These are phyloP conservation scores for Exophiala sp. DNA, from an alignment of 2,329 filamentous ascomycete species.

Conservation along the genomic window DNA sequence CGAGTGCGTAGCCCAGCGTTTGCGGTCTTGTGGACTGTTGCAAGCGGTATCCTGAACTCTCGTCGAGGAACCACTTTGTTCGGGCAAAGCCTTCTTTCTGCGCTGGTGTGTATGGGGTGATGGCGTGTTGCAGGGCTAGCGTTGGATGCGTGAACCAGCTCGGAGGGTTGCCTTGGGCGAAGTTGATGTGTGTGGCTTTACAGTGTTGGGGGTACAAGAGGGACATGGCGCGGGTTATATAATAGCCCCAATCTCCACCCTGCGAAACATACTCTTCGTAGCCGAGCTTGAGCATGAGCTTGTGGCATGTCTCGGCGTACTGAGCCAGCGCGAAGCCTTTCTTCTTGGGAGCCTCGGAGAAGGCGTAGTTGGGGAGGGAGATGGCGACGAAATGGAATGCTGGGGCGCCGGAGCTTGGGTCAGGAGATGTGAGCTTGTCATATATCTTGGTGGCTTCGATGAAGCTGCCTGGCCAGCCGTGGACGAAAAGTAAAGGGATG, in stretches of 20 bases:
- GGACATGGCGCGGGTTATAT: constrained; percentile 61
- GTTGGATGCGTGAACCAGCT: constrained; percentile 52
- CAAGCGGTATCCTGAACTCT: constrained; percentile 54
- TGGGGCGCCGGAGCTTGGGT: constrained; percentile 35
- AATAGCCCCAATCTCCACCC: constrained; percentile 67
- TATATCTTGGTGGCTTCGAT: constrained; percentile 31
- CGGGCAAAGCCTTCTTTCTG: constrained; percentile 55
- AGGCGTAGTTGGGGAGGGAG: constrained; percentile 56
- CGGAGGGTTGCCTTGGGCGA: constrained; percentile 50
- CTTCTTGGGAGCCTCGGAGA: constrained; percentile 49
- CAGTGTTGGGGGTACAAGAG: constrained; percentile 29
- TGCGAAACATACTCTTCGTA: constrained; percentile 60
- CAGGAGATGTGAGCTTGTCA: constrained; percentile 36
- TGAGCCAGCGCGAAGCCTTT: constrained; percentile 58
- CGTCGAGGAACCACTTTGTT: constrained; percentile 53
- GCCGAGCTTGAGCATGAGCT: constrained; percentile 65
- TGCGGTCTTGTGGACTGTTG: constrained; percentile 67
- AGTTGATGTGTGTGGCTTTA: constrained; percentile 47
- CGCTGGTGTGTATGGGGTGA: constrained; percentile 51
- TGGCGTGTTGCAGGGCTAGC: constrained; percentile 54
- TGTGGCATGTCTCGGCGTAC: constrained; percentile 64
- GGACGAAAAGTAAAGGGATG: constrained; percentile 27
- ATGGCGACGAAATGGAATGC: constrained; percentile 54
- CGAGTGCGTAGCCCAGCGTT: constrained; percentile 66
- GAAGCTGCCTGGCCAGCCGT: constrained; percentile 28